These are phyloP conservation scores for Fusarium mundagurra DNA, from an alignment of 2,329 filamentous ascomycete genomes.

Conservation along the genomic window DNA sequence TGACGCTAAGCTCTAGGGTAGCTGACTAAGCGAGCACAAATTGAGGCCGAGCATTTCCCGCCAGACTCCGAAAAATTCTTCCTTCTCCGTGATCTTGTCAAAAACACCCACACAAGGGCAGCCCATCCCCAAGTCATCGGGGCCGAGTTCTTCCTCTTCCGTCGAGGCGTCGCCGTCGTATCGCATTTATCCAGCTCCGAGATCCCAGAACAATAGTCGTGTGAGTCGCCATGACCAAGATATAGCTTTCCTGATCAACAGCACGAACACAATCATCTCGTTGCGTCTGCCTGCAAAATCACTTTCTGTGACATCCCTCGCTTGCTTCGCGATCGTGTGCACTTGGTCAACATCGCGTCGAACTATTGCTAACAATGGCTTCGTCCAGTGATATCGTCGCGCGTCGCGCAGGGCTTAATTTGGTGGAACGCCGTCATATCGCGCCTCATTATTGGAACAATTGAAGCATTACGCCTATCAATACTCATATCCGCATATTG, in stretches of 20 bases:
- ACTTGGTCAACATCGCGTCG: slow-evolving; percentile 36
- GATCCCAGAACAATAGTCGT: slow-evolving; percentile 48
- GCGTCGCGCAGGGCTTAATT: slow-evolving; percentile 34
- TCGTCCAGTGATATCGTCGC: slow-evolving; percentile 40
- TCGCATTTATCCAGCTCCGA: slow-evolving; percentile 57
- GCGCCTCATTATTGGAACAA: slow-evolving; percentile 24
- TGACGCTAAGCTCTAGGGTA: neutral
- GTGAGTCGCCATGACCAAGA: slow-evolving; percentile 48
- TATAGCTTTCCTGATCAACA: slow-evolving; percentile 28
- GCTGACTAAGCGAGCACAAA: slow-evolving; percentile 29
- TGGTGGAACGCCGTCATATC: slow-evolving; percentile 31
- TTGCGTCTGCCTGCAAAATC: slow-evolving; percentile 20
- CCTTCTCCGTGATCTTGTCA: slow-evolving; percentile 48
- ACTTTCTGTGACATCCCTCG: slow-evolving; percentile 24
- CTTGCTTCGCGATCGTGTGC: slow-evolving; percentile 18
- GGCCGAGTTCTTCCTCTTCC: slow-evolving; percentile 60
- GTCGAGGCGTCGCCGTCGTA: slow-evolving; percentile 51
- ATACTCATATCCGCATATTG: neutral
- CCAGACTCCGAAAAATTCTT: slow-evolving; percentile 49
- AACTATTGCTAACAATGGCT: slow-evolving; percentile 41
- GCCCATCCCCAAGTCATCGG: slow-evolving; percentile 43
- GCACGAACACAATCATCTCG: slow-evolving; percentile 27
- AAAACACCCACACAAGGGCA: slow-evolving; percentile 48
- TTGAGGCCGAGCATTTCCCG: slow-evolving; percentile 38
- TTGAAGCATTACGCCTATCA: slow-evolving; percentile 9